phyloP scores from a whole-genome alignment of 2,329 filamentous ascomycete species.

The Ascochyta clinopodiicola region DNA sequence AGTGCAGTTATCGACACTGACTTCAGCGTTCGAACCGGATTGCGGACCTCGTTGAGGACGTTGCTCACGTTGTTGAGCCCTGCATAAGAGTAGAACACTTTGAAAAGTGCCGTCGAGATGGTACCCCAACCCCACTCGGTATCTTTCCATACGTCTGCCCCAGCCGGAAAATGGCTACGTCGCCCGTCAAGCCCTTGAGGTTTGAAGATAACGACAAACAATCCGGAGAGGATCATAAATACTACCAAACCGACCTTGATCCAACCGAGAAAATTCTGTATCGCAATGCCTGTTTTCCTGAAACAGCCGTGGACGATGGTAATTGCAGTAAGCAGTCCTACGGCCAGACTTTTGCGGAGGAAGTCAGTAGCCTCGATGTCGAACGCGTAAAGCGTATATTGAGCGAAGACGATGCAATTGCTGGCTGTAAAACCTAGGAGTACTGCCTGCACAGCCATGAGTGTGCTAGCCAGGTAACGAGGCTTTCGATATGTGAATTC shows the following conservation, averaged over 20 bases:
- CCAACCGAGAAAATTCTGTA: slow-evolving; percentile 51
- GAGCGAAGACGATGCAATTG: slow-evolving; percentile 73
- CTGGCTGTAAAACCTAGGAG: slow-evolving; percentile 71
- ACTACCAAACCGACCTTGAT: slow-evolving; percentile 48
- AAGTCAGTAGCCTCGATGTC: slow-evolving; percentile 59
- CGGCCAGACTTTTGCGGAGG: slow-evolving; percentile 60
- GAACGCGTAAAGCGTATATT: slow-evolving; percentile 68
- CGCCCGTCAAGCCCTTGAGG: slow-evolving; percentile 23
- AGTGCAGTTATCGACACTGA: slow-evolving; percentile 67
- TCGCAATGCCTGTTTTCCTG: slow-evolving; percentile 43
- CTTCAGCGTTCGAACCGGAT: slow-evolving; percentile 70
- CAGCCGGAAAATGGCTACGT: slow-evolving; percentile 44
- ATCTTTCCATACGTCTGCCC: slow-evolving; percentile 66
- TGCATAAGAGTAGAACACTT: slow-evolving; percentile 72
- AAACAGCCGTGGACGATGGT: slow-evolving; percentile 50
- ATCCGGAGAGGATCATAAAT: slow-evolving; percentile 49
- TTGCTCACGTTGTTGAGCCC: slow-evolving; percentile 73
- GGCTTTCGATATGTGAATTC: slow-evolving; percentile 72
- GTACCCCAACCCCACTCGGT: slow-evolving; percentile 73
- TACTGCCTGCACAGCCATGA: slow-evolving; percentile 69
- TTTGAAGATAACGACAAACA: slow-evolving; percentile 44
- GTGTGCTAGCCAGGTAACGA: slow-evolving; percentile 67
- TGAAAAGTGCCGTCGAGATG: slow-evolving; percentile 71
- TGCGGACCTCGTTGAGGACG: slow-evolving; percentile 73
- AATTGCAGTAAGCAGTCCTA: slow-evolving; percentile 47